Evolutionary conservation across 2,329 filamentous ascomycete species (phyloP).

Genomic region (Lachnellula willkommii): DNA sequence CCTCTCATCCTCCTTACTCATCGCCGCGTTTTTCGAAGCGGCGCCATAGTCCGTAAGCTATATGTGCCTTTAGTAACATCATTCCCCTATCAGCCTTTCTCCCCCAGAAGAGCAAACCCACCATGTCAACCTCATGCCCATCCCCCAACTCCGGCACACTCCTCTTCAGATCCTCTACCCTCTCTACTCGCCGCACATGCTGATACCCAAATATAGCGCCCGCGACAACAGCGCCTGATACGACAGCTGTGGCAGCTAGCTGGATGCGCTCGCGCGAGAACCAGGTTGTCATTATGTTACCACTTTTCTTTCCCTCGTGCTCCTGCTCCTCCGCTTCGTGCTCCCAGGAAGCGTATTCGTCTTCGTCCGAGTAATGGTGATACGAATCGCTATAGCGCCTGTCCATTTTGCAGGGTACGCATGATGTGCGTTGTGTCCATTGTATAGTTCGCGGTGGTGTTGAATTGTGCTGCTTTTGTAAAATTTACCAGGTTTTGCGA

Average conservation of each 20-base stretch:
- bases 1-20: conserved; percentile 57
- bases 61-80: conserved; percentile 26
- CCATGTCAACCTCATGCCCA: conserved; percentile 35
- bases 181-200: conserved; percentile 49
- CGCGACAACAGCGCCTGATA: conserved; percentile 56
- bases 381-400: not conserved
- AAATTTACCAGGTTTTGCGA: not conserved
- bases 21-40: conserved; percentile 20
- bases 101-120: conserved; percentile 20
- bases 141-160: conserved; percentile 47
- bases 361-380: not conserved
- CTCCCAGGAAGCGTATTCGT: not conserved
- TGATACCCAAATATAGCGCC: conserved; percentile 59
- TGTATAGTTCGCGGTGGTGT: not conserved
- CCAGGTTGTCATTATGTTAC: conserved; percentile 26
- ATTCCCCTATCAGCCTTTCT: not conserved
- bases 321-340: conserved; percentile 5
- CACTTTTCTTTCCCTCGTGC: too few relatives aligned
- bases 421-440: conserved; percentile 7
- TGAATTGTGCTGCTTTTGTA: too few relatives aligned
- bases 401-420: not conserved
- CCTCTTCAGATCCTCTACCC: conserved; percentile 52
- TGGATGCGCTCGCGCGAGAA: conserved; percentile 39
- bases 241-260: conserved; percentile 64
- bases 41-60: conserved; percentile 47